Evolutionary conservation across 805 yeast species (phyloP).

Genomic region (Metschnikowia vanudenii): DNA sequence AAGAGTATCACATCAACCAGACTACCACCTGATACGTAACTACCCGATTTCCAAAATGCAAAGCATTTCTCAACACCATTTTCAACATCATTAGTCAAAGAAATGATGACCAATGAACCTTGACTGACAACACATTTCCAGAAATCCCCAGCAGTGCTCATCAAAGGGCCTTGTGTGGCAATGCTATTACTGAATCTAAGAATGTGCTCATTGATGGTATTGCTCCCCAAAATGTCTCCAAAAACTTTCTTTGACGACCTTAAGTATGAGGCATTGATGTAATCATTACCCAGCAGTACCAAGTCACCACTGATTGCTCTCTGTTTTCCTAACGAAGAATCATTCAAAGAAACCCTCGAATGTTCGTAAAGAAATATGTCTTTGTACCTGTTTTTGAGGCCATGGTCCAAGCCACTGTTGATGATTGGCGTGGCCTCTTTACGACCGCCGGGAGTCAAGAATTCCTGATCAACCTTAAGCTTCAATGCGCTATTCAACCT

Average conservation of each 20-base stretch:
- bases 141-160: constrained; percentile 74
- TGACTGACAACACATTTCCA: constrained; percentile 75
- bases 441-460: constrained; percentile 20
- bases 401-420: constrained; percentile 40
- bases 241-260: constrained; percentile 3
- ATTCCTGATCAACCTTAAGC: constrained; percentile 3
- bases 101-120: constrained; percentile 61
- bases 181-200: constrained; percentile 43
- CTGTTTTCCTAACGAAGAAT: not conserved
- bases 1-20: constrained; percentile 29
- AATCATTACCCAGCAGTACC: constrained; percentile 42
- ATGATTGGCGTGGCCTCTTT: constrained; percentile 40
- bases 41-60: constrained; percentile 72
- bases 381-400: constrained; percentile 23
- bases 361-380: constrained; percentile 23
- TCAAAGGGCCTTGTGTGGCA: constrained; percentile 89
- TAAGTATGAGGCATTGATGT: constrained; percentile 86
- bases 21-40: constrained; percentile 36
- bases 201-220: constrained; percentile 6
- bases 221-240: not conserved
- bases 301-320: constrained; percentile 1
- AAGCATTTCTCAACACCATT: constrained; percentile 75
- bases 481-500: constrained; percentile 47
- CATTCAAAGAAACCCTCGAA: constrained; percentile 17
- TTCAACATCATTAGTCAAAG: constrained; percentile 75